These are phyloP conservation scores for Lobosporangium transversale DNA, from an alignment of 192 early-diverging fungal genomes.

Conservation along the genomic window DNA sequence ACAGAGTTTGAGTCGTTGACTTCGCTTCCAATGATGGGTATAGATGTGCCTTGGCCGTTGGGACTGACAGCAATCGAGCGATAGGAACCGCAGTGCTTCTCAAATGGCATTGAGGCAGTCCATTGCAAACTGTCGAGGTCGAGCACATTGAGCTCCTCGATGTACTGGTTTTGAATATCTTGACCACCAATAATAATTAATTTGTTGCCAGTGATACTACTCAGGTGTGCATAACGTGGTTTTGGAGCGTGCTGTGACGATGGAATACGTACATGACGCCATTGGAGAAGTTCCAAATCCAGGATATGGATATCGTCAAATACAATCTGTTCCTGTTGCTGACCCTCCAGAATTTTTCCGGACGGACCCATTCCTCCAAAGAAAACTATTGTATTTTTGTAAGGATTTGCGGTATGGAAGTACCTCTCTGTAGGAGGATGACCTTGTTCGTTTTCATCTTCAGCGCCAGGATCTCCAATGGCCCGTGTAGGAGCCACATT, in stretches of 20 bases:
- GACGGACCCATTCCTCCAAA: constrained; percentile 82
- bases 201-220: constrained; percentile 63
- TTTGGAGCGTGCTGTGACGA: constrained; percentile 60
- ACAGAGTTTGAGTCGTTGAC: constrained; percentile 6
- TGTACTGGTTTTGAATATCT: constrained; percentile 76
- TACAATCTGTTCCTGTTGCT: constrained; percentile 58
- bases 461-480: constrained; percentile 48
- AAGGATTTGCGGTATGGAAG: constrained; percentile 76
- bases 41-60: constrained; percentile 38
- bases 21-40: constrained; percentile 48
- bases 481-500: constrained; percentile 28
- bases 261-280: constrained; percentile 57
- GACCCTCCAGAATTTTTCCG: constrained; percentile 39
- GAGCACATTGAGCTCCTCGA: constrained; percentile 76
- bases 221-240: constrained; percentile 77
- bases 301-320: constrained; percentile 74
- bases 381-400: constrained; percentile 67
- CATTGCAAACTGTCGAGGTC: constrained; percentile 68
- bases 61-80: constrained; percentile 73
- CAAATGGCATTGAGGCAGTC: constrained; percentile 66
- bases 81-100: constrained; percentile 76
- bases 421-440: constrained; percentile 64
- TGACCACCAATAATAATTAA: constrained; percentile 78
- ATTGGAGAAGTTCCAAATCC: constrained; percentile 64
- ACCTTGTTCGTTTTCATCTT: constrained; percentile 44